Percentiles rank a stretch among this genome's conserved stretches.
Conservation (phyloP, 1,284 basidiomycete species). For the Vanrija sp. region DNA sequence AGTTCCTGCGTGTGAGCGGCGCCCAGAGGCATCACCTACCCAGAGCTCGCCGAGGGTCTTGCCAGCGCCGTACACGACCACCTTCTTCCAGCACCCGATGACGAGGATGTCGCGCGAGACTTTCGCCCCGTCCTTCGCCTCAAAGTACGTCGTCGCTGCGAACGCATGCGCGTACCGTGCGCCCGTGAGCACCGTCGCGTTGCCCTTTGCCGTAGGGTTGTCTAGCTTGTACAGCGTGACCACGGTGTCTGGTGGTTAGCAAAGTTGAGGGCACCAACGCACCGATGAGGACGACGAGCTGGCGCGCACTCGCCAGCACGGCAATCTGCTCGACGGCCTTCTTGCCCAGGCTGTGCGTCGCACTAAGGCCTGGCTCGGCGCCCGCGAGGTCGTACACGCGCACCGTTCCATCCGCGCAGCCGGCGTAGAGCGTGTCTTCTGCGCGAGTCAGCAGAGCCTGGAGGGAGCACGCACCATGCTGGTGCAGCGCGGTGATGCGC, state of each 20-base stretch:
- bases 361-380: slow-evolving; percentile 14
- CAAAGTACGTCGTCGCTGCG: slow-evolving; percentile 50
- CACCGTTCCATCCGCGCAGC: slow-evolving; percentile 66
- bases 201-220: slow-evolving; percentile 58
- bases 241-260: slow-evolving; percentile 36
- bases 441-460: slow-evolving; percentile 4
- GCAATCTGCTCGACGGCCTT: slow-evolving; percentile 80
- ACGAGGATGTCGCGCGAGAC: slow-evolving; percentile 66
- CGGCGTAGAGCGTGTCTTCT: slow-evolving; percentile 74
- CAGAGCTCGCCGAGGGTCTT: slow-evolving; percentile 13
- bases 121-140: slow-evolving; percentile 44
- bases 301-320: slow-evolving; percentile 74
- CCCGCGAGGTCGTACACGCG: slow-evolving; percentile 44
- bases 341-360: slow-evolving; percentile 62
- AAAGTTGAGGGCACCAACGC: neutral
- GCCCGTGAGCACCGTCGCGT: slow-evolving; percentile 61
- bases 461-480: slow-evolving; percentile 26
- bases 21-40: slow-evolving; percentile 8
- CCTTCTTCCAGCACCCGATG: slow-evolving; percentile 78
- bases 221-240: slow-evolving; percentile 55
- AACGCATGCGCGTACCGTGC: slow-evolving; percentile 79
- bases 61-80: slow-evolving; percentile 60
- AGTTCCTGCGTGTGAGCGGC: slow-evolving; percentile 53
- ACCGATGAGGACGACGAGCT: slow-evolving; percentile 78
- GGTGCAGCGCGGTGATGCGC: slow-evolving; percentile 37